Evolutionary conservation across 208 protist species (phyloP).

Genomic region (Crithidia mellificae): DNA sequence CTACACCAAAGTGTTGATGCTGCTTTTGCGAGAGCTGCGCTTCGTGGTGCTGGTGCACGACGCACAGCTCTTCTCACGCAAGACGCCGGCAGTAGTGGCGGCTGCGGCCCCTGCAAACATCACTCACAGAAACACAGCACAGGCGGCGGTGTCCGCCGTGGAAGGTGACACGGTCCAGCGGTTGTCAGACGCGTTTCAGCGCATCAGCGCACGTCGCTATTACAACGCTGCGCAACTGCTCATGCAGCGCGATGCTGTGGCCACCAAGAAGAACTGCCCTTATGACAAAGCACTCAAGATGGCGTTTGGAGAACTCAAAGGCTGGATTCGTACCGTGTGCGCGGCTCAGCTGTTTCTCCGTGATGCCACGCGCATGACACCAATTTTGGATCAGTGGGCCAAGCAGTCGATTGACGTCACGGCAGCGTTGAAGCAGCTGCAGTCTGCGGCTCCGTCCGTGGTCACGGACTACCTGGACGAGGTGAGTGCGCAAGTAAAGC

Average conservation of each 20-base stretch:
- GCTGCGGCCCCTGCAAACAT: too few species aligned
- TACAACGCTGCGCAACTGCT: neutral
- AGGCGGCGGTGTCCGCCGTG: too few species aligned
- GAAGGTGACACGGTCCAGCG: neutral
- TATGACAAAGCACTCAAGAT: neutral
- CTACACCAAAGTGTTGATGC: slow-evolving; percentile 13
- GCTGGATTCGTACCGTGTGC: neutral
- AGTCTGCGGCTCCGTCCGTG: too few species aligned
- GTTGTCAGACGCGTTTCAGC: neutral
- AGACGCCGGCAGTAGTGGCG: neutral
- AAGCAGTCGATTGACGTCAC: too few species aligned
- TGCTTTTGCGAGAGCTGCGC: slow-evolving; percentile 24
- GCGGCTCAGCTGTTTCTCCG: neutral
- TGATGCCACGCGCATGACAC: neutral
- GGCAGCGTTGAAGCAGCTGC: too few species aligned
- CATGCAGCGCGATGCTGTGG: neutral
- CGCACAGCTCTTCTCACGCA: slow-evolving; percentile 5
- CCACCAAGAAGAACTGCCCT: neutral
- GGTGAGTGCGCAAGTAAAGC: too few species aligned
- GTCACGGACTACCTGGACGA: too few species aligned
- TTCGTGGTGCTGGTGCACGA: slow-evolving; percentile 8
- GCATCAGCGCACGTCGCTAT: neutral
- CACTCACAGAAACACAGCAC: too few species aligned
- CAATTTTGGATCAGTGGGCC: neutral
- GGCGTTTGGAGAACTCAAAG: neutral